Conservation (phyloP, 192 early-diverging fungal genomes). For the Pecoramyces ruminantium region DNA sequence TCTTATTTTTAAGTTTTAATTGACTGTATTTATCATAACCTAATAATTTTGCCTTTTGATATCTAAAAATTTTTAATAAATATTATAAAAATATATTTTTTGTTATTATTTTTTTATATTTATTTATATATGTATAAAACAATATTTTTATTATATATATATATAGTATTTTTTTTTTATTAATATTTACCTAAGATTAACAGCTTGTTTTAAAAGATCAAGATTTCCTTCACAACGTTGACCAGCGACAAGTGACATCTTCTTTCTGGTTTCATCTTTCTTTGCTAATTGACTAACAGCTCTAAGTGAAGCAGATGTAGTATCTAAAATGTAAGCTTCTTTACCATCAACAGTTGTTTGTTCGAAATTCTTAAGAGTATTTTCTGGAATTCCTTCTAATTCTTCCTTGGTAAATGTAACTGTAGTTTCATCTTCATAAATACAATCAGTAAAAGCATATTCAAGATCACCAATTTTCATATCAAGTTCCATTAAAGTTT, state of each 20-base stretch:
- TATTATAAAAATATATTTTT: too few relatives aligned
- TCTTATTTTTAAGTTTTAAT: too few relatives aligned
- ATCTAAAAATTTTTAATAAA: too few relatives aligned
- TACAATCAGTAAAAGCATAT: neutral
- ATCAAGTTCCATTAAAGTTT: conserved; percentile 38
- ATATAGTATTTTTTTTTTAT: too few relatives aligned
- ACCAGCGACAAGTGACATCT: conserved; percentile 25
- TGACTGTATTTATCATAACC: too few relatives aligned
- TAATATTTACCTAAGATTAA: neutral
- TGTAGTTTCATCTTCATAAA: conserved; percentile 13
- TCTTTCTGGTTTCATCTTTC: conserved; percentile 15
- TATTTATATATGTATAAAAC: too few relatives aligned
- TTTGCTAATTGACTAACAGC: conserved; percentile 1
- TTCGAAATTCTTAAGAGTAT: conserved; percentile 38
- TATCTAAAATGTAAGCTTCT: conserved; percentile 21
- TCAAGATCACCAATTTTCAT: conserved; percentile 10
- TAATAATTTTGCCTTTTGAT: too few relatives aligned
- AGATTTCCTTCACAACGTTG: conserved; percentile 43
- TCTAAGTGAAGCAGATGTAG: neutral
- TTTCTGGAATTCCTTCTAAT: conserved; percentile 53
- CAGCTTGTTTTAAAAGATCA: conserved; percentile 32
- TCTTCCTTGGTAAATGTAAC: conserved; percentile 31
- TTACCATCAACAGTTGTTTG: conserved; percentile 39
- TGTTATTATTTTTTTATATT: too few relatives aligned
- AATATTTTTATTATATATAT: too few relatives aligned